phyloP scores from a whole-genome alignment of 345 rosid genomes.

The Arabidopsis arenosa region DNA sequence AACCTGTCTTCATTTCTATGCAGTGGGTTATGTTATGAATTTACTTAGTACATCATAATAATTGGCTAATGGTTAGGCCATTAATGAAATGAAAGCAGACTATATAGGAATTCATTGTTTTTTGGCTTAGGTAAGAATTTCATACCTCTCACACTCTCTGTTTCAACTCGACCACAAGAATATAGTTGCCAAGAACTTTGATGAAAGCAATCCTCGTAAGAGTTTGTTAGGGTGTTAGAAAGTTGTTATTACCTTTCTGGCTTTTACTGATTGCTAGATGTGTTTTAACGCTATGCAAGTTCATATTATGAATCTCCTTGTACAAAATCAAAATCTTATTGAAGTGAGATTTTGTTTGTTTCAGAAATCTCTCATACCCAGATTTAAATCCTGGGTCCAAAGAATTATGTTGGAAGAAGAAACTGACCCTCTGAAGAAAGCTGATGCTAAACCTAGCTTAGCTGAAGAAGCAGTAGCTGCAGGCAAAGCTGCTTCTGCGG shows the following conservation, averaged over 20 bases:
- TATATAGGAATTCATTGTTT: not conserved
- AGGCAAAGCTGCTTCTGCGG: conserved; percentile 89
- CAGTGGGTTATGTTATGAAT: not conserved
- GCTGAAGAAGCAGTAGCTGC: conserved; percentile 95
- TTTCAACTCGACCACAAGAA: not conserved
- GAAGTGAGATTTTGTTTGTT: conserved; percentile 40
- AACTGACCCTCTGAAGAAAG: conserved; percentile 53
- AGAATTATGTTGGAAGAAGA: conserved; percentile 80
- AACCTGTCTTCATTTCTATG: conserved; percentile 11
- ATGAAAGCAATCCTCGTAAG: not conserved
- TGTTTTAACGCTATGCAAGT: conserved; percentile 24
- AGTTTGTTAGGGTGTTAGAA: conserved; percentile 5
- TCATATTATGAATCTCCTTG: conserved; percentile 5
- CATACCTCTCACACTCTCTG: not conserved
- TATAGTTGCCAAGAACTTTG: conserved; percentile 1
- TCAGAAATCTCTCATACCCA: conserved; percentile 78
- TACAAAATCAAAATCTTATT: conserved; percentile 24
- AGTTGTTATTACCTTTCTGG: not conserved
- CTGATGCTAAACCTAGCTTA: conserved; percentile 65
- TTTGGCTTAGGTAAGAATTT: conserved; percentile 14
- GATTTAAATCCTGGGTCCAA: conserved; percentile 89
- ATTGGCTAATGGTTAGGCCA: not conserved
- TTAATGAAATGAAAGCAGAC: conserved; percentile 5
- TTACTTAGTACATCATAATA: not conserved
- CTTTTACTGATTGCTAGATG: conserved; percentile 4